phyloP scores from a whole-genome alignment of 2,329 filamentous ascomycete genomes.

The Fusarium goolgardi region DNA sequence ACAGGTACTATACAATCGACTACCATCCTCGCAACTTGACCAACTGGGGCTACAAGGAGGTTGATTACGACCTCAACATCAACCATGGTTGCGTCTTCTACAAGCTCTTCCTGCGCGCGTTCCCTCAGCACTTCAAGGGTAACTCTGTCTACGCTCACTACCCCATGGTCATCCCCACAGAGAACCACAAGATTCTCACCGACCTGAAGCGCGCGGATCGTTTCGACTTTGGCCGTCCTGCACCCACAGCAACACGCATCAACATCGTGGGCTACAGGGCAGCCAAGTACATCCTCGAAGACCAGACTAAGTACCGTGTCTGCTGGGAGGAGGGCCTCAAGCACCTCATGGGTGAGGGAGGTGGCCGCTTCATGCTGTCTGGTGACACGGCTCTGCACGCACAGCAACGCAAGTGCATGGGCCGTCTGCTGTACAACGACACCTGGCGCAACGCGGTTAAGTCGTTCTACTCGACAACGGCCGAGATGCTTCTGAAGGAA shows the following conservation, averaged over 20 bases:
- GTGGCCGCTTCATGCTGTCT: slow-evolving; percentile 67
- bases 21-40: slow-evolving; percentile 80
- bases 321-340: slow-evolving; percentile 73
- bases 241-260: slow-evolving; percentile 61
- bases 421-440: slow-evolving; percentile 68
- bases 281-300: slow-evolving; percentile 70
- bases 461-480: slow-evolving; percentile 73
- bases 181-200: slow-evolving; percentile 78
- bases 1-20: slow-evolving; percentile 83
- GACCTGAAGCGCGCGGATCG: slow-evolving; percentile 73
- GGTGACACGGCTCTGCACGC: slow-evolving; percentile 62
- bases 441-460: slow-evolving; percentile 73
- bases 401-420: slow-evolving; percentile 64
- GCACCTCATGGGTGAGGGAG: slow-evolving; percentile 68
- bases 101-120: slow-evolving; percentile 82
- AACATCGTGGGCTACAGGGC: slow-evolving; percentile 71
- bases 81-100: slow-evolving; percentile 88
- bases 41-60: slow-evolving; percentile 85
- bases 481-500: slow-evolving; percentile 68
- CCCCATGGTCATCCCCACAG: slow-evolving; percentile 75
- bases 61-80: slow-evolving; percentile 75
- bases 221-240: slow-evolving; percentile 76
- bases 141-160: slow-evolving; percentile 87
- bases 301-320: slow-evolving; percentile 70
- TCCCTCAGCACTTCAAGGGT: slow-evolving; percentile 81